phyloP scores from a whole-genome alignment of 106 monocot genomes.

The Allium sativum region DNA sequence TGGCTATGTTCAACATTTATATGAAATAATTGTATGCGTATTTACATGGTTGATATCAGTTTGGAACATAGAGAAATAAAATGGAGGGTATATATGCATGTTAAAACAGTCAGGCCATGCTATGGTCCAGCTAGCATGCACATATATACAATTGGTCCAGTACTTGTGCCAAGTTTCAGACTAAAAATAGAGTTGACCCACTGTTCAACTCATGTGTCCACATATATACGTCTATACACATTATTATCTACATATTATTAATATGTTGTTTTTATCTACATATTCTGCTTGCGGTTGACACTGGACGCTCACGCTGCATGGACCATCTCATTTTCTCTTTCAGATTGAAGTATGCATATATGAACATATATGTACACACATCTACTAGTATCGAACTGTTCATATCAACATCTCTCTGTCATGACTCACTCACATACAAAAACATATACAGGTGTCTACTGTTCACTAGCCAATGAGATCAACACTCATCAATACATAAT shows the following conservation, averaged over 20 bases:
- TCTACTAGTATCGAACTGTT: background rate
- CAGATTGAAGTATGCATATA: background rate
- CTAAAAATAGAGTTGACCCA: constrained; percentile 6
- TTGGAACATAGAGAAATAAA: background rate
- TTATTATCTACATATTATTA: background rate
- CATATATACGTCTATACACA: background rate
- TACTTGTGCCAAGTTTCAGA: background rate
- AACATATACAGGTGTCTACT: background rate
- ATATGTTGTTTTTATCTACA: background rate
- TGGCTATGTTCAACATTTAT: no score
- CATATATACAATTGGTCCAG: background rate
- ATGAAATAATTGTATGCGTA: background rate
- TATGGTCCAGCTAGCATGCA: constrained; percentile 1
- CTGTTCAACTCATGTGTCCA: background rate
- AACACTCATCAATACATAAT: background rate
- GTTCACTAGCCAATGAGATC: background rate
- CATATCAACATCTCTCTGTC: background rate
- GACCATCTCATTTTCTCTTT: background rate
- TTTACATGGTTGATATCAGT: background rate
- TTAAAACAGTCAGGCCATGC: background rate
- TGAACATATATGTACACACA: background rate
- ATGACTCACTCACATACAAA: background rate
- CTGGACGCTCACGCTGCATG: background rate
- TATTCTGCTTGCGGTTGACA: background rate
- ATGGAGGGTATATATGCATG: background rate